Evolutionary conservation across 2,329 filamentous ascomycete genomes (phyloP), one percentile per base, ranked within the genome.

Genomic region (Trichocomaceae sp.): DNA sequence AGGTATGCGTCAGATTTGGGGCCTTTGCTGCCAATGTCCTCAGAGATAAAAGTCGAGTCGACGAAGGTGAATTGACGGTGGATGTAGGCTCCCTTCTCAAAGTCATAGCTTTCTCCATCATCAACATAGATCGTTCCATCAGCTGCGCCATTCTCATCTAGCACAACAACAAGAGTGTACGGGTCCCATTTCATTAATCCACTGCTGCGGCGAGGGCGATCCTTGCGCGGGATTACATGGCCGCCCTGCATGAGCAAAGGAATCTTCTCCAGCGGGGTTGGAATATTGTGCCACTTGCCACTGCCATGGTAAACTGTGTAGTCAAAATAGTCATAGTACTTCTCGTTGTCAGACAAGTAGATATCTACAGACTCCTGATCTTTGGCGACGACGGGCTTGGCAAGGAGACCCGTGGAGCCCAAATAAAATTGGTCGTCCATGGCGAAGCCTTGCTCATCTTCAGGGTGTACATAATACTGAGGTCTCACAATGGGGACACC

Each of bases 301-400:
- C 85, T 83, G 22, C 86, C 81, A 20, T 84, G 85, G 66, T 95
- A 83, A 44, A 83, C 76, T 42, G 86, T 83, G 74, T 90, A 96
- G 64, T 89, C 89, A 68, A 93, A 95, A 76, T 99, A 99, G 72
- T 97, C 88, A 66, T 91, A 99, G 72, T 99, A 97, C 52, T 87
- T 81, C 70, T 95, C 88, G 56, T 86, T 82, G 62, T 97, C 92
- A 0, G 91, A 86, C 52, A 99, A 83, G 74, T 95, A 96, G 55
- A 99, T 82, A 19, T 90, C 85, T 0, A 85, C 83, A 19, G 82
- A 83, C 17, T 81, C 80, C 47, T 85, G 84, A 60, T 84, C 87
- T 72, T 95, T 84, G 22, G 85, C 82, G 1, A 90, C 87, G 13
- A 97, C 85, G 0, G 93, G 93, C 75, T 96, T 97, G 41, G 84